Conservation (phyloP, 345 rosid genomes). For the Capsella bursapastoris region DNA sequence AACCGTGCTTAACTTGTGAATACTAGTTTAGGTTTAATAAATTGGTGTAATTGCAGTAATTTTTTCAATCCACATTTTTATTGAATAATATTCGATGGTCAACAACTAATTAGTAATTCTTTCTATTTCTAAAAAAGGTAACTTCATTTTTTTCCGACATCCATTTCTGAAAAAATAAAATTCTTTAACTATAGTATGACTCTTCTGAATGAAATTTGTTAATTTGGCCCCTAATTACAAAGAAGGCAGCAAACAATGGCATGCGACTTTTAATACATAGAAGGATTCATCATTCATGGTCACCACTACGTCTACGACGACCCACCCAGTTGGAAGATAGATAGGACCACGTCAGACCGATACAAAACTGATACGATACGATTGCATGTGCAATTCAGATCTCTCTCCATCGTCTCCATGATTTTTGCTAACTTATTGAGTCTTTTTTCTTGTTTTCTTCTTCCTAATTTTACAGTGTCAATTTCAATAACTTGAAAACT, state of each 20-base stretch:
- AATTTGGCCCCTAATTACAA: not conserved
- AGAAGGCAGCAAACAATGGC: not conserved
- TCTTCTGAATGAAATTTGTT: not conserved
- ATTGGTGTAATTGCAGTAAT: too few species aligned
- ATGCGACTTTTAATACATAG: not conserved
- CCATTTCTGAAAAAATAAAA: too few species aligned
- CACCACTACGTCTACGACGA: not conserved
- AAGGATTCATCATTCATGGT: not conserved
- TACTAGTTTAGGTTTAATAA: too few species aligned
- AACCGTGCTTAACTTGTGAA: too few species aligned
- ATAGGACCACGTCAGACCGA: slow-evolving; percentile 24
- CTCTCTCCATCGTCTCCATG: not conserved
- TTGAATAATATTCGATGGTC: too few species aligned
- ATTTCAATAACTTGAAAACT: not conserved
- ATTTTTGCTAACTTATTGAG: not conserved
- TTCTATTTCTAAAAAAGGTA: too few species aligned
- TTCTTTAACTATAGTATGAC: not conserved
- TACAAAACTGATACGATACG: slow-evolving; percentile 22
- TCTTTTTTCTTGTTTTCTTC: not conserved
- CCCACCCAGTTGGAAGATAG: slow-evolving; percentile 7
- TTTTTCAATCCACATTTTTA: too few species aligned
- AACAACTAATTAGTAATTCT: too few species aligned
- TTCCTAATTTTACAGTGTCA: not conserved
- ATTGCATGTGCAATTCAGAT: slow-evolving; percentile 31
- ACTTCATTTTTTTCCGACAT: too few species aligned